Base-by-base conservation (phyloP, 1,284 basidiomycete species). In the Puccinia horiana region DNA sequence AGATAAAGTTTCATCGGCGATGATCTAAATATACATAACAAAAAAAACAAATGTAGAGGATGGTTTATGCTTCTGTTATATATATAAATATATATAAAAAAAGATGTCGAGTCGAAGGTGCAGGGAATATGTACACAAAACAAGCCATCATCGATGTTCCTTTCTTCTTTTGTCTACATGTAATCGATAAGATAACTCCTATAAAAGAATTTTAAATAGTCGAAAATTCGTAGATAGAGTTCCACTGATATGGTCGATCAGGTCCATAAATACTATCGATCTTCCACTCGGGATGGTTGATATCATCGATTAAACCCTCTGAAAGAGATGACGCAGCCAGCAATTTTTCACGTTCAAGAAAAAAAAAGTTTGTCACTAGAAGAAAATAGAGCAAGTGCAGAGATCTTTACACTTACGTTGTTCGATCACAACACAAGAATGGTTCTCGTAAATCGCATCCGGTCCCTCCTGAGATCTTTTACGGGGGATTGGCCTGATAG, bases 351-450 rank as follows among this genome's bases (percentile, higher is more conserved):
- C 35, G 12, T 12, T n/a, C 73, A 42, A 9, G 16, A 16, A 40
- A 18, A 8, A 2, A 63, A 23, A 3, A 26, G 4, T 49, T 26
- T 18, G 14, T 44, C 1, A 47, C 16, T 49, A 11, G 18, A 18
- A 29, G 16, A 54, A 20, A 16, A 23, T n/a, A 1, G 16, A 40
- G 20, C 23, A 44, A 73, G 32, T 63, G 14, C 14, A 65, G 44
- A 37, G 42, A 49, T 65, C 40, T 29, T 44, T 37, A 23, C 11
- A 73, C 78, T 47, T 81, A 75, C 79, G 79, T 73, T 88, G 88
- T 84, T 90, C 90, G 49, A 90, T 87, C 23, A 89, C 90, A 23
- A 90, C 82, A 78, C 89, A 89, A 1, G 88, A 88, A 82, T 89
- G 88, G 75, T 89, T 85, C 8, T 85, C 85, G 84, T 90, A 89